Evolutionary conservation across 148 eudicot species (phyloP), one percentile per base, ranked within the genome.

Genomic region (Silene uniflora): DNA sequence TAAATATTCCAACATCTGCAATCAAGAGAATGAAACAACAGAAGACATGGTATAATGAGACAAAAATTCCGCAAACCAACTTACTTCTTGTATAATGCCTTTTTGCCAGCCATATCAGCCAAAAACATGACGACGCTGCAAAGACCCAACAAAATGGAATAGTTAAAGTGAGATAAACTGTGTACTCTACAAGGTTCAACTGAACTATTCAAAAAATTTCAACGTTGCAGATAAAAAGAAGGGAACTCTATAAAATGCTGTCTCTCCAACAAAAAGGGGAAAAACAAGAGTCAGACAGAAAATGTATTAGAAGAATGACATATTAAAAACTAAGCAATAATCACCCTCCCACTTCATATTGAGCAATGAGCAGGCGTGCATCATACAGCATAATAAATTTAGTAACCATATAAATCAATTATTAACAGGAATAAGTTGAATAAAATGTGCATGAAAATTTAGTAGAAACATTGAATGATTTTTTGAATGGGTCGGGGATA

Each of bases 101-200:
- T 72, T 87, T 84, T 91, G 78, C 98, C 98, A 71, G 93, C 76
- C 98, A 94, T 94, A 80, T 94, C 97, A 5, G 92, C 88, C 77
- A 94, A 79, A 82, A 94, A 88, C 89, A 90, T 85, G 77, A 74
- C 66, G 72, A 91, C 83, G 84, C 98, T 94, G 98, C 91, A 94
- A 47, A 73, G 9, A 66, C 27, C 19, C 49, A 73, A 76, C 6
- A 76, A 67, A 69, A 61, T 73, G 65, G 73, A 14, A 46, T 23
- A 22, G 39, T 18, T 27, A 54, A 46, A 19, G 14, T 25, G 23
- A 62, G 52, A 52, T 25, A 25, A 19, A 52, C 17, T 54, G 54
- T 27, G 74, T 21, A 75, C 19, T 29, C 3, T 66, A 13, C 32
- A 27, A 27, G 7, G 27, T 27, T 55, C 21, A 16, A 55, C 56